Evolutionary conservation across 805 yeast species (phyloP), one percentile per base, ranked within the genome.

Genomic region (Yarrowia phangngaensis): DNA sequence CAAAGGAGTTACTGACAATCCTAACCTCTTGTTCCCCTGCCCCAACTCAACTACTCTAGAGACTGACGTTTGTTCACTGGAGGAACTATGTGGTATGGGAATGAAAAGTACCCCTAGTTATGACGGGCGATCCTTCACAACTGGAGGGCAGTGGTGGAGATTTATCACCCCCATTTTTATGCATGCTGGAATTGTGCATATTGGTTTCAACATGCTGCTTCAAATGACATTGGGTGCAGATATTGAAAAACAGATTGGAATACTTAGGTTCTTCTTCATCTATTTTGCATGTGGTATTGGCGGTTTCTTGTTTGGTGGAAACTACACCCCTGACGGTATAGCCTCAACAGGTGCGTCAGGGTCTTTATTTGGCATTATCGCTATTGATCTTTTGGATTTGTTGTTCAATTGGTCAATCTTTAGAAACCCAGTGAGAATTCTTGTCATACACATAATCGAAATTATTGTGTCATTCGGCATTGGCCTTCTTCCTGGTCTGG

Each of bases 121-220:
- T 15, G 48, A 29, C 16, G 48, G 35, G 1, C 79, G 78, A 3
- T 59, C 78, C 0, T 43, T 54, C 13, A 40, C 45, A 5, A 26
- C 59, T 1, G 64, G 61, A 4, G 66, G 61, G 7, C 89, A 82
- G 63, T 78, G 84, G 80, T 82, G 81, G 72, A 64, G 89, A 45
- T 63, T 82, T 32, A 66, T 82, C 33, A 73, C 78, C n/a, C 84
- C 88, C 1, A 79, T 81, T 9, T 82, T 82, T 55, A 58, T 82
- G 47, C 89, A 82, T 60, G 87, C 88, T 4, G 89, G 89, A 0
- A 72, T 82, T 55, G 60, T 82, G 35, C 89, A 82, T 59, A 80
- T 82, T 30, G 59, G 76, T 15, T 78, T 79, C 69, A 82, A 82
- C 59, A 58, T 82, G 57, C 52, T 79, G 16, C 62, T 82, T 19